Conservation (phyloP, 2,329 filamentous ascomycete species). For the Fusarium pilosicola region DNA sequence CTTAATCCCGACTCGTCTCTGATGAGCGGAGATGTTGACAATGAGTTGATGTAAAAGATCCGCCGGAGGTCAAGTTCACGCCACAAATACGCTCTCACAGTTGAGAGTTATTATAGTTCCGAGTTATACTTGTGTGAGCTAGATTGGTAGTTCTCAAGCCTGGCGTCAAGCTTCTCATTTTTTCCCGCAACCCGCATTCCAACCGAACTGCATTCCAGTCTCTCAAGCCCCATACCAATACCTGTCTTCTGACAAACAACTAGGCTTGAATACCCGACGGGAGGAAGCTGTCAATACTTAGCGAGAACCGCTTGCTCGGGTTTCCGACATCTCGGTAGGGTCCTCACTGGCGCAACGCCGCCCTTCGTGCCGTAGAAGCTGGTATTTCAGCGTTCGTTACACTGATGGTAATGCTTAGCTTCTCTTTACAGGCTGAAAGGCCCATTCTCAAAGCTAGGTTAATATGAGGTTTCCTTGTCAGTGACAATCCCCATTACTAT, state of each 20-base stretch:
- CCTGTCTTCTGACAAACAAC: neutral
- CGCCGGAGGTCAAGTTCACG: neutral
- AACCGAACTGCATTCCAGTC: conserved; percentile 10
- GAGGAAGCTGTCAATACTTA: conserved; percentile 6
- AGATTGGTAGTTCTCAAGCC: neutral
- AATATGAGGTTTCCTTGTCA: neutral
- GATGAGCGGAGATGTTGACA: neutral
- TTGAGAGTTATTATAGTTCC: neutral
- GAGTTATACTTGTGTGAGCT: neutral
- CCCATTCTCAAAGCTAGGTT: neutral
- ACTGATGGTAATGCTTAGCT: neutral
- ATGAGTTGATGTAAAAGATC: neutral
- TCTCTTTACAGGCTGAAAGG: neutral
- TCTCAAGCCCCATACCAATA: conserved; percentile 1
- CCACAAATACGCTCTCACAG: neutral
- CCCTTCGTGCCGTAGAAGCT: neutral
- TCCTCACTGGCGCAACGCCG: conserved; percentile 22
- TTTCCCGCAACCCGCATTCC: conserved; percentile 21
- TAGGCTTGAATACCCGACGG: neutral
- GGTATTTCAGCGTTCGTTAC: neutral
- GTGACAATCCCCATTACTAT: neutral
- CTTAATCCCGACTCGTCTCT: neutral
- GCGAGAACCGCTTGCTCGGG: conserved; percentile 21
- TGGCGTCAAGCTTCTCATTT: conserved; percentile 18
- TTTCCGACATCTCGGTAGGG: conserved; percentile 12